Conservation (phyloP, 2,329 filamentous ascomycete species). For the Didymella arachidicola region DNA sequence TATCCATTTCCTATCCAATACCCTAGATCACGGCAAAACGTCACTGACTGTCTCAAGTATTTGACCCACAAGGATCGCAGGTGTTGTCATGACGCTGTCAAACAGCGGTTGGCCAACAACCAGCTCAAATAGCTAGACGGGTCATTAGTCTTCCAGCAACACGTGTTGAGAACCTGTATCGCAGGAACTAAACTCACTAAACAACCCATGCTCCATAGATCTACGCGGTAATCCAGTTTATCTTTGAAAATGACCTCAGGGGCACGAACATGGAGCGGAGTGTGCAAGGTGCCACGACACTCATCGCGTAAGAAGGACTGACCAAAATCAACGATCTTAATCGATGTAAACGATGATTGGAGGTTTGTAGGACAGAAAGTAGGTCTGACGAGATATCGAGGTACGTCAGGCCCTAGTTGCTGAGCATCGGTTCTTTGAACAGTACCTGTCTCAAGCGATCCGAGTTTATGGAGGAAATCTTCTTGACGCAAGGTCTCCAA, state of each 20-base stretch:
- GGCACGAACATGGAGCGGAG: conserved; percentile 46
- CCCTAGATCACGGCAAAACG: too few species aligned
- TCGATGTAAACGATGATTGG: not conserved
- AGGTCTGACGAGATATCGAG: conserved; percentile 30
- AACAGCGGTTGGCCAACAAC: conserved; percentile 51
- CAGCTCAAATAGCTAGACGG: conserved; percentile 50
- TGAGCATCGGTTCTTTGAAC: conserved; percentile 32
- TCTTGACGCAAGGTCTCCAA: conserved; percentile 27
- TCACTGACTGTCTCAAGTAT: too few species aligned
- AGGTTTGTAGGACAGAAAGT: conserved; percentile 14
- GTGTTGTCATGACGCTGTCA: conserved; percentile 46
- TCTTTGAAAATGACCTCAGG: conserved; percentile 53
- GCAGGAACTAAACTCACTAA: conserved; percentile 36
- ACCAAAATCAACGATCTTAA: conserved; percentile 49
- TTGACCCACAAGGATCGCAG: conserved; percentile 32
- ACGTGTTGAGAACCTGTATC: too few species aligned
- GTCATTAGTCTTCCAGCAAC: not conserved
- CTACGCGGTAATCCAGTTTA: conserved; percentile 46
- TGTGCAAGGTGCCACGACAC: conserved; percentile 35
- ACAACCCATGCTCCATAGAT: conserved; percentile 52
- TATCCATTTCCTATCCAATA: too few species aligned
- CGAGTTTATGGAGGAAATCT: conserved; percentile 29
- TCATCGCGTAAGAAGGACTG: conserved; percentile 49
- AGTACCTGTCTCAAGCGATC: conserved; percentile 23
- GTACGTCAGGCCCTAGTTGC: conserved; percentile 27